Base-by-base conservation (phyloP, 768 basidiomycete species). In the Lyophyllum decastes region DNA sequence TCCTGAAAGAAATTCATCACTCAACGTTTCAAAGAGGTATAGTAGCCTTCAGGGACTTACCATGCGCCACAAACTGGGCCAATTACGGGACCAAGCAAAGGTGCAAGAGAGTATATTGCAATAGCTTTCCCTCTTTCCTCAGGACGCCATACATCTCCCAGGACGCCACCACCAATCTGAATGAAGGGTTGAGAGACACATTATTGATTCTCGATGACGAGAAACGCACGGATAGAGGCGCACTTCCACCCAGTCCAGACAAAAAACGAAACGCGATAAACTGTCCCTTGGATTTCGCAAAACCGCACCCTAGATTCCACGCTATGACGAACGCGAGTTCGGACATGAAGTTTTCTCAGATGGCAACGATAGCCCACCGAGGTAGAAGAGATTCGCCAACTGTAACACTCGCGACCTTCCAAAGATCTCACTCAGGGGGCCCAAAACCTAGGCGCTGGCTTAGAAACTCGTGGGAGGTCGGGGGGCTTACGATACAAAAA, bases 191-290 rank as follows among this genome's bases (percentile, higher is more conserved):
- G 21, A 46, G 9, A 17, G 35, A 26, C 3, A 5, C 22, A 74
- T 74, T 1, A 80, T 49, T 11, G 74, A 2, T 74, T n/a, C 65
- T n/a, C n/a, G 2, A 75, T 58, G 61, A 78, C 74, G 14, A 76
- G 73, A 30, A 78, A 65, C 76, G n/a, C 61, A 89, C 82, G 4
- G 83, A 70, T 1, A 89, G 72, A 6, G 89, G 87, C 0, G 89
- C 89, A 52, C 87, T 86, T 0, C 89, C 90, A 25, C 90, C 90
- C 1, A 92, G 57, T 1, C 90, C 89, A 1, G 88, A 72, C 2
- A 91, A 70, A 61, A 92, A 83, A n/a, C 89, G 82, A 63, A 91
- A 91, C 0, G 75, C 85, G 49, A 90, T 82, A 12, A 90, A 71
- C 61, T 89, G 81, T 0, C 70, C 72, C 55, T 78, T 76, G 50